Conservation (phyloP, 208 protist species). For the Trypanosoma vivax region DNA sequence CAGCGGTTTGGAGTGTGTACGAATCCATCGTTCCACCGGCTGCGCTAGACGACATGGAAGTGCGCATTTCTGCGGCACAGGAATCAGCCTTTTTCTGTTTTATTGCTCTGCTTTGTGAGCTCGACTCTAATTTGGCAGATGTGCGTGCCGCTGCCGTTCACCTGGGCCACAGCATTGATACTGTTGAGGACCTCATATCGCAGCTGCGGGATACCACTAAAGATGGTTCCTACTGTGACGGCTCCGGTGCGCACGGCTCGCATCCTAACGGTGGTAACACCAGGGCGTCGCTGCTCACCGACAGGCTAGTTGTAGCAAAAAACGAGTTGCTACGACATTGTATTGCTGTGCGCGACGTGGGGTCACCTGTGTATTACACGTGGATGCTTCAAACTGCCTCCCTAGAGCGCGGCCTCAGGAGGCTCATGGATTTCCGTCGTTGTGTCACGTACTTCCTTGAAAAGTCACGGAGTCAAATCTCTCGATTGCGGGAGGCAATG, state of each 20-base stretch:
- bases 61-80: conserved; percentile 16
- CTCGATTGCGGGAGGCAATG: not conserved
- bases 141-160: conserved; percentile 25
- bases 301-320: conserved; percentile 28
- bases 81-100: conserved; percentile 51
- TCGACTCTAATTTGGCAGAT: conserved; percentile 48
- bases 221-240: conserved; percentile 1
- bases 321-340: conserved; percentile 42
- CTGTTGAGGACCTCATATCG: conserved; percentile 5
- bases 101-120: conserved; percentile 35
- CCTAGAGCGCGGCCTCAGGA: conserved; percentile 51
- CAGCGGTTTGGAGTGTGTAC: conserved; percentile 60
- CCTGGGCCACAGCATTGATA: conserved; percentile 13
- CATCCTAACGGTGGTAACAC: conserved; percentile 5
- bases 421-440: conserved; percentile 69
- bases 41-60: conserved; percentile 24
- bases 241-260: too few relatives aligned
- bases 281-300: conserved; percentile 9
- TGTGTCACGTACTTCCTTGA: conserved; percentile 16
- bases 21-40: conserved; percentile 47
- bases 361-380: conserved; percentile 63
- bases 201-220: not conserved
- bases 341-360: conserved; percentile 38
- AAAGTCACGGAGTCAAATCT: conserved; percentile 6
- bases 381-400: conserved; percentile 67